Conservation (phyloP, 768 basidiomycete genomes). For the Leucogyrophana mollusca region DNA sequence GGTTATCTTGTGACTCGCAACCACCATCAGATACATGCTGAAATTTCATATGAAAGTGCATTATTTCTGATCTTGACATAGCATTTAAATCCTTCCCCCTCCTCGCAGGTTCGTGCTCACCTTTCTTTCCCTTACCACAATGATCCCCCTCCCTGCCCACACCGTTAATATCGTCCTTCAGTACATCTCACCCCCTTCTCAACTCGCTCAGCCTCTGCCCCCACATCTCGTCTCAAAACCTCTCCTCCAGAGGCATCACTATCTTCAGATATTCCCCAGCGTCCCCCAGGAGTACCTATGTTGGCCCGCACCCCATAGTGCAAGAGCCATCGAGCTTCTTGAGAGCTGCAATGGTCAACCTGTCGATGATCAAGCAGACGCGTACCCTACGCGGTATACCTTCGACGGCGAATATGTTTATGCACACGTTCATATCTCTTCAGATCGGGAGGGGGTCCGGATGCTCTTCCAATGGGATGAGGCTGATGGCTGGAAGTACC, state of each 20-base stretch:
- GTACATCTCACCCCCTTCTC: constrained; percentile 54
- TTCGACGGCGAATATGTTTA: constrained; percentile 51
- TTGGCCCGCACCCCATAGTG: constrained; percentile 53
- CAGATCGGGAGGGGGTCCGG: constrained; percentile 40
- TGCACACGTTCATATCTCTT: constrained; percentile 55
- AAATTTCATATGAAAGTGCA: too few species aligned
- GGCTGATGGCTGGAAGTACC: constrained; percentile 60
- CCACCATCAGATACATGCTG: too few species aligned
- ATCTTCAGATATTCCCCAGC: constrained; percentile 53
- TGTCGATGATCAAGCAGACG: constrained; percentile 23
- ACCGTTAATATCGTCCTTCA: constrained; percentile 50
- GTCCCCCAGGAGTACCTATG: constrained; percentile 57
- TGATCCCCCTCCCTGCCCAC: constrained; percentile 35
- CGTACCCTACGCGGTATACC: constrained; percentile 35
- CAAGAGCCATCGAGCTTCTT: constrained; percentile 42
- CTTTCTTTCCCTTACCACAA: constrained; percentile 11
- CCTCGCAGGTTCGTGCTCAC: too few species aligned
- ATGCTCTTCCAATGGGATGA: constrained; percentile 71
- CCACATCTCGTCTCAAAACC: constrained; percentile 57
- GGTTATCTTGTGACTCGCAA: too few species aligned
- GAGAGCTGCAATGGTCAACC: constrained; percentile 31
- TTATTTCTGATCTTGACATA: too few species aligned
- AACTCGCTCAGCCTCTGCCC: constrained; percentile 51
- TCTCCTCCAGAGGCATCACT: constrained; percentile 63
- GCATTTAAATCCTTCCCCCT: too few species aligned